Conservation (phyloP, 1,284 basidiomycete genomes). For the Papiliotrema nemorosa region DNA sequence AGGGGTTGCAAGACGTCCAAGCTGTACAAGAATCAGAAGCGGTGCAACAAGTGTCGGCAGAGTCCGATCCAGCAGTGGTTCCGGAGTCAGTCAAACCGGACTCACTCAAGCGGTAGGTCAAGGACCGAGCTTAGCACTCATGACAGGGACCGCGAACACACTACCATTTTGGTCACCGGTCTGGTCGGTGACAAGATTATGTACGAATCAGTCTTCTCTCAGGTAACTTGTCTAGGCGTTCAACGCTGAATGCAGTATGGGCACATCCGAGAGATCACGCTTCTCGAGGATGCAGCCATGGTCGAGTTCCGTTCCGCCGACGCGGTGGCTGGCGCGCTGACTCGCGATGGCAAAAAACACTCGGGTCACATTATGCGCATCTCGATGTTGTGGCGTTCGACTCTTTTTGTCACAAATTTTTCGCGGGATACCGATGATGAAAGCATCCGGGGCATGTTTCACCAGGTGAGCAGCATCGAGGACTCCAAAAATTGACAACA, state of each 20-base stretch:
- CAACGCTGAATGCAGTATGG: slow-evolving; percentile 65
- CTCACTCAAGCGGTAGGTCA: slow-evolving; percentile 23
- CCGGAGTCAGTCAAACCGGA: slow-evolving; percentile 12
- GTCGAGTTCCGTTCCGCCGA: slow-evolving; percentile 53
- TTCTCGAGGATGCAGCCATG: slow-evolving; percentile 45
- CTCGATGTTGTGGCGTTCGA: slow-evolving; percentile 87
- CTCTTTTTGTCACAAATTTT: slow-evolving; percentile 96
- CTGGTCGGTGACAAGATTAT: slow-evolving; percentile 64
- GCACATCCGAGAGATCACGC: slow-evolving; percentile 65
- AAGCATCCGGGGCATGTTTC: slow-evolving; percentile 70
- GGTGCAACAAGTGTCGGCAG: slow-evolving; percentile 7
- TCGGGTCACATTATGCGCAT: slow-evolving; percentile 71
- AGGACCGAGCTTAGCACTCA: not conserved
- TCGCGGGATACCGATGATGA: slow-evolving; percentile 78
- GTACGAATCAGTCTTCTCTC: slow-evolving; percentile 72
- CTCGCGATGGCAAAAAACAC: slow-evolving; percentile 87
- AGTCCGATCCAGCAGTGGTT: slow-evolving; percentile 10
- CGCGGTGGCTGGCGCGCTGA: slow-evolving; percentile 75
- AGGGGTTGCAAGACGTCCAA: not conserved
- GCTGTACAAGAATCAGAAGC: not conserved
- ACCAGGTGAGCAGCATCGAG: slow-evolving; percentile 55
- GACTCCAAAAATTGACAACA: slow-evolving; percentile 41
- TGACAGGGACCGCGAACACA: slow-evolving; percentile 87
- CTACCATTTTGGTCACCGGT: slow-evolving; percentile 80
- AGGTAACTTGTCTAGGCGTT: slow-evolving; percentile 57